Conservation (phyloP, 2,329 filamentous ascomycete species). For the Knufia fluminis region DNA sequence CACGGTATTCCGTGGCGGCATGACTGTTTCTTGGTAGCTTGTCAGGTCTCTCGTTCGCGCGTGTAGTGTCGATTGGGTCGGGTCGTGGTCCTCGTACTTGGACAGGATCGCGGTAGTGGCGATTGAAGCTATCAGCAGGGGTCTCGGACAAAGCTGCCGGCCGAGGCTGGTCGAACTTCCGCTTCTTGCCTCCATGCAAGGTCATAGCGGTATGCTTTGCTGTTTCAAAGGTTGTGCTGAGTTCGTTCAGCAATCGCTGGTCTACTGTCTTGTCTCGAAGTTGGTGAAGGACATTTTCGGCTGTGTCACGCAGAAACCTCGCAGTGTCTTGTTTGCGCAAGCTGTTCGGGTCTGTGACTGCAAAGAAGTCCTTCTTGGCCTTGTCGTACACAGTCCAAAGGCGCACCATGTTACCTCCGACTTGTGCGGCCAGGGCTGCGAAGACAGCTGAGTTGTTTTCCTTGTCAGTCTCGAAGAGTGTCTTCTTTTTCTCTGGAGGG, state of each 20-base stretch:
- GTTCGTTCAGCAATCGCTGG: conserved; percentile 27
- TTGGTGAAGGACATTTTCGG: conserved; percentile 33
- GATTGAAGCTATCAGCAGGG: no score
- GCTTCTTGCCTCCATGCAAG: conserved; percentile 31
- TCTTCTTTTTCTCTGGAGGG: background rate
- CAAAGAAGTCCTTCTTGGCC: conserved; percentile 32
- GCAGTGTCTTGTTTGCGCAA: conserved; percentile 24
- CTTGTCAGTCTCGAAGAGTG: background rate
- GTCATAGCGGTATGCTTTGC: conserved; percentile 29
- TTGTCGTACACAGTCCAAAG: conserved; percentile 28
- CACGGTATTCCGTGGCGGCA: background rate
- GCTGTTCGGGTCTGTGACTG: conserved; percentile 22
- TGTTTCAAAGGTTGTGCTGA: conserved; percentile 27
- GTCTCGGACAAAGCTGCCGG: background rate
- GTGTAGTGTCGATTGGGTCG: background rate
- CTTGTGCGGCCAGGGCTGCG: background rate
- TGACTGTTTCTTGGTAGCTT: background rate
- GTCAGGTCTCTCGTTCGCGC: background rate
- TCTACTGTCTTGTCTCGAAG: conserved; percentile 23
- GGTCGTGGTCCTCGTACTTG: background rate
- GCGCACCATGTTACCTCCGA: conserved; percentile 1
- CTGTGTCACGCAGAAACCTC: conserved; percentile 36
- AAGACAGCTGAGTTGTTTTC: background rate
- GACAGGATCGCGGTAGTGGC: no score
- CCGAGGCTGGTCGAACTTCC: conserved; percentile 29